Percentiles rank a stretch among this genome's conserved stretches.
phyloP scores from a whole-genome alignment of 1,139 yeast species.

The Zygoascus sp. region DNA sequence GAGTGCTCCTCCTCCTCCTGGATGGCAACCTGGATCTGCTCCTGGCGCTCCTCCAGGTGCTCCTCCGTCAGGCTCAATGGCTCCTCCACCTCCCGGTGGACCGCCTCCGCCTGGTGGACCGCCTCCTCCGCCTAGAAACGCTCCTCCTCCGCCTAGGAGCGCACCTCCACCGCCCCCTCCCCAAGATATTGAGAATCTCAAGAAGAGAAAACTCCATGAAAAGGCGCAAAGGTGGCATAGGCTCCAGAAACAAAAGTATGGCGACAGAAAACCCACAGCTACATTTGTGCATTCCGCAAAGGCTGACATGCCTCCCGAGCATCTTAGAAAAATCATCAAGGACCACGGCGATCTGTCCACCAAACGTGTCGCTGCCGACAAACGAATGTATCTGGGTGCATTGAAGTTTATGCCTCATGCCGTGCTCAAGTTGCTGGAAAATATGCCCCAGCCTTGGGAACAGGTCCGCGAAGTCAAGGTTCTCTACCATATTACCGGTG shows the following conservation, averaged over 20 bases:
- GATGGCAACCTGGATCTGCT: slow-evolving; percentile 13
- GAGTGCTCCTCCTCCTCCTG: slow-evolving; percentile 11
- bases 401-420: slow-evolving; percentile 96
- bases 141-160: slow-evolving; percentile 20
- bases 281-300: slow-evolving; percentile 55
- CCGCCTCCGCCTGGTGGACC: slow-evolving; percentile 21
- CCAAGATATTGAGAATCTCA: slow-evolving; percentile 12
- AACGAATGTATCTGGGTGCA: slow-evolving; percentile 84
- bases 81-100: slow-evolving; percentile 13
- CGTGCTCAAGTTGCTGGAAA: slow-evolving; percentile 77
- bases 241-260: slow-evolving; percentile 53
- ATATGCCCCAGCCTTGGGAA: slow-evolving; percentile 99
- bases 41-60: slow-evolving; percentile 20
- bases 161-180: slow-evolving; percentile 31
- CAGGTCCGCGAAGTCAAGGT: slow-evolving; percentile 79
- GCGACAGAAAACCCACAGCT: slow-evolving; percentile 37
- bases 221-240: slow-evolving; percentile 62
- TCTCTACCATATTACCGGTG: slow-evolving; percentile 85
- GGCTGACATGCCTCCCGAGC: slow-evolving; percentile 92
- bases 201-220: slow-evolving; percentile 30
- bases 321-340: slow-evolving; percentile 74
- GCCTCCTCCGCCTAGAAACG: slow-evolving; percentile 16
- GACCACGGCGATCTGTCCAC: slow-evolving; percentile 87
- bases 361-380: slow-evolving; percentile 77
- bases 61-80: slow-evolving; percentile 6